Evolutionary conservation across 371 early-diverging fungal genomes (phyloP), one percentile per base, ranked within the genome.

Genomic region (Syncephalastrum contaminatum): DNA sequence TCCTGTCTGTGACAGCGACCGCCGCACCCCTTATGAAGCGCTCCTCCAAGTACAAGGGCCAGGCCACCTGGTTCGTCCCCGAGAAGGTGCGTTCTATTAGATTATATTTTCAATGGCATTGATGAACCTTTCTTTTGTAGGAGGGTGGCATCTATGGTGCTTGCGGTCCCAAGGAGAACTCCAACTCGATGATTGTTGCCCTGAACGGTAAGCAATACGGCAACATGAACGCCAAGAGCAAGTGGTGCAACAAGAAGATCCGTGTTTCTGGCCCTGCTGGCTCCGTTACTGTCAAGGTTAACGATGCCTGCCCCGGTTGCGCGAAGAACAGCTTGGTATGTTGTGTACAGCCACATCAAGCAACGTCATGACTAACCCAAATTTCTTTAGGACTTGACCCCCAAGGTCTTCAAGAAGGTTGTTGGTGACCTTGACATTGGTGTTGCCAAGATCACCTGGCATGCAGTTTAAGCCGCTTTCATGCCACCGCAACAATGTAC

Each of bases 221-320:
- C 30, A 55, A 54, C 48, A 60, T 54, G 57, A 44, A 41, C 27
- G 41, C 22, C 2, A 56, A 56, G 51, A 65, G 65, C 56, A 45
- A 48, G 42, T 65, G 60, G 60, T 65, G 65, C 19, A 58, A 58
- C 18, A 65, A 65, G 44, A 57, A 65, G 27, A 41, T 65, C 16
- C 21, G 27, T 13, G 43, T 65, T n/a, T 46, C 52, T n/a, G 65
- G 65, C 22, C 30, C 47, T 16, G 18, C 47, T 10, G 60, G 65
- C 30, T 53, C 65, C 3, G 72, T 82, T 3, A 70, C 61, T 30
- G 85, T 82, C 27, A 78, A 68, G 27, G 54, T 84, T n/a, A 70
- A 78, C 14, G 87, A 87, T 61, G 72, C 69, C 44, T 88, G 88
- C 42, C 63, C 63, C 16, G 58, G 43, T 10, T 63, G 63, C 36